Conservation (phyloP, 208 protist genomes). For the Balamuthia mandrillaris region DNA sequence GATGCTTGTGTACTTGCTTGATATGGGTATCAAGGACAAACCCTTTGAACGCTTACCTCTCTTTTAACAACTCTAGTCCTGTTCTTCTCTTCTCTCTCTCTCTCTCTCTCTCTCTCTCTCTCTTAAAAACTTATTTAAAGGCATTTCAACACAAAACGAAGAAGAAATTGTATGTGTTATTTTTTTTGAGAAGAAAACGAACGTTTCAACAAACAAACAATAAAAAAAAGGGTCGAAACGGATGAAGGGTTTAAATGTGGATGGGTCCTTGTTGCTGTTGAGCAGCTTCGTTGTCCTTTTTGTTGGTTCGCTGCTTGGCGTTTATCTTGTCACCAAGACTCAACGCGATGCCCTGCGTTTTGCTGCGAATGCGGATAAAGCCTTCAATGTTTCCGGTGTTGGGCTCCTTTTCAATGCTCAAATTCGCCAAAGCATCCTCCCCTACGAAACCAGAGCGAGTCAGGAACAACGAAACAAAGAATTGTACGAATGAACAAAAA, state of each 20-base stretch:
- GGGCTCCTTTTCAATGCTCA: constrained; percentile 78
- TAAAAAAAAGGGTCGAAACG: no score
- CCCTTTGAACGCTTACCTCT: not conserved
- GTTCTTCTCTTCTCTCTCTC: not conserved
- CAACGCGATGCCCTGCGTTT: constrained; percentile 96
- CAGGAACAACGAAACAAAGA: not conserved
- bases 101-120: not conserved
- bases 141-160: no score
- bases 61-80: not conserved
- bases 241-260: no score
- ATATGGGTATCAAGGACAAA: not conserved
- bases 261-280: no score
- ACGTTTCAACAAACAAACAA: no score
- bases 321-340: constrained; percentile 95
- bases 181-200: no score
- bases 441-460: not conserved
- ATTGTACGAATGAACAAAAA: not conserved
- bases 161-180: no score
- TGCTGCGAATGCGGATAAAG: constrained; percentile 92
- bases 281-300: constrained; percentile 8
- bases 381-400: constrained; percentile 83
- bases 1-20: constrained; percentile 4
- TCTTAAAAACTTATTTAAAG: not conserved
- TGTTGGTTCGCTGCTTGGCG: constrained; percentile 55
- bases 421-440: constrained; percentile 95